Evolutionary conservation across 2,329 filamentous ascomycete species (phyloP), one percentile per base, ranked within the genome.

Genomic region (Akanthomyces muscarius): DNA sequence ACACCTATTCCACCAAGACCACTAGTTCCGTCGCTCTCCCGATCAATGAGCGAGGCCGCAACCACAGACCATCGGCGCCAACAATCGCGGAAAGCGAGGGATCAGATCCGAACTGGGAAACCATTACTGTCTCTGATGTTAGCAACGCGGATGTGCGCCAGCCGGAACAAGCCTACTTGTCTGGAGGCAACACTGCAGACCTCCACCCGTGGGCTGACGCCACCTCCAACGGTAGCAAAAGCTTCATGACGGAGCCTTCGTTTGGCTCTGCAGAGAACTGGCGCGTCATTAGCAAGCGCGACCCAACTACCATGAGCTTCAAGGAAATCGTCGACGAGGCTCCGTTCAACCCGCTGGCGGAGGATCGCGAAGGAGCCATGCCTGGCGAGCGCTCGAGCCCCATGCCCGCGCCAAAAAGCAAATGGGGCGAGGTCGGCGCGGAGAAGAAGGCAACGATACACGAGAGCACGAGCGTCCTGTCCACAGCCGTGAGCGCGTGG

Each of bases 191-290:
- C 67, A 28, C 68, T 68, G 68, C 64, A 14, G 68, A 61, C 44
- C 65, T 53, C 65, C 66, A 65, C 36, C 55, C 64, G n/a, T 73
- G 70, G 71, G 68, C 69, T 44, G 69, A 71, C 38, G 63, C 62
- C 7, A 68, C 67, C 21, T 66, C 69, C 13, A 65, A 67, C 4
- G 64, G 64, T 10, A 65, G 64, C 55, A 68, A 66, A 60, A 72
- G 69, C 47, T 47, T 72, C 53, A 62, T 63, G 5, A 71, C 68
- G 5, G 72, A 74, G 4, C 61, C 69, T 0, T 77, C 75, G 0
- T 76, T 77, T 64, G 72, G 69, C 7, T 75, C 75, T 2, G 62
- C 68, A 3, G 75, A 77, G 65, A 77, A 77, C 61, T 77, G 75
- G 75, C 69, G 72, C 23, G 64, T 73, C 8, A 68, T 74, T n/a